phyloP scores from a whole-genome alignment of 2,329 filamentous ascomycete genomes.

The Scedosporium dehoogii region DNA sequence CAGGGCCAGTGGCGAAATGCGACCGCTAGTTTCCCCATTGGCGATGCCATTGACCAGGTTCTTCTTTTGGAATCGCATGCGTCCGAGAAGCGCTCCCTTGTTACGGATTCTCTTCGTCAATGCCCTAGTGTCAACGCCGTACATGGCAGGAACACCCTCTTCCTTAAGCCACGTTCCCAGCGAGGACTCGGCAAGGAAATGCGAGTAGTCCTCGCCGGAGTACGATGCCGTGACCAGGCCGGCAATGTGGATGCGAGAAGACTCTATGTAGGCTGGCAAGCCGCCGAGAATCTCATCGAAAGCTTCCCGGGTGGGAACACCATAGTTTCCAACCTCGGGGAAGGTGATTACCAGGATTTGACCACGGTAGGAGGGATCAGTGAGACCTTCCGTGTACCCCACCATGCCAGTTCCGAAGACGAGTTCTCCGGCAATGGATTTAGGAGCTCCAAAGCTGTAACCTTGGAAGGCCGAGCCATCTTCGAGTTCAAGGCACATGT shows the following conservation, averaged over 20 bases:
- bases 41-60: slow-evolving; percentile 29
- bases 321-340: slow-evolving; percentile 93
- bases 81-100: slow-evolving; percentile 92
- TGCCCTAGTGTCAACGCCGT: slow-evolving; percentile 86
- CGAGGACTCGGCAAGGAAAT: slow-evolving; percentile 84
- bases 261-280: slow-evolving; percentile 88
- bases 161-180: slow-evolving; percentile 94
- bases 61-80: slow-evolving; percentile 59
- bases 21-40: slow-evolving; percentile 19
- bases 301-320: slow-evolving; percentile 78
- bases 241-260: slow-evolving; percentile 83
- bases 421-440: slow-evolving; percentile 90
- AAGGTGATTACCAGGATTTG: slow-evolving; percentile 97
- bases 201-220: slow-evolving; percentile 88
- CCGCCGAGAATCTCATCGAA: slow-evolving; percentile 77
- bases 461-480: slow-evolving; percentile 89
- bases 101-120: slow-evolving; percentile 91
- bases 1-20: slow-evolving; percentile 16
- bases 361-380: slow-evolving; percentile 77
- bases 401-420: slow-evolving; percentile 99
- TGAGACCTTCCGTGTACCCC: slow-evolving; percentile 90
- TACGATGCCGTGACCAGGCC: slow-evolving; percentile 88
- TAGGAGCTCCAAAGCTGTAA: slow-evolving; percentile 91
- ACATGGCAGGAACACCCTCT: slow-evolving; percentile 86
- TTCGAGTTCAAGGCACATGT: slow-evolving; percentile 83